Conservation (phyloP, 352 stramenopile genomes). For the Phytophthora podocarpi region DNA sequence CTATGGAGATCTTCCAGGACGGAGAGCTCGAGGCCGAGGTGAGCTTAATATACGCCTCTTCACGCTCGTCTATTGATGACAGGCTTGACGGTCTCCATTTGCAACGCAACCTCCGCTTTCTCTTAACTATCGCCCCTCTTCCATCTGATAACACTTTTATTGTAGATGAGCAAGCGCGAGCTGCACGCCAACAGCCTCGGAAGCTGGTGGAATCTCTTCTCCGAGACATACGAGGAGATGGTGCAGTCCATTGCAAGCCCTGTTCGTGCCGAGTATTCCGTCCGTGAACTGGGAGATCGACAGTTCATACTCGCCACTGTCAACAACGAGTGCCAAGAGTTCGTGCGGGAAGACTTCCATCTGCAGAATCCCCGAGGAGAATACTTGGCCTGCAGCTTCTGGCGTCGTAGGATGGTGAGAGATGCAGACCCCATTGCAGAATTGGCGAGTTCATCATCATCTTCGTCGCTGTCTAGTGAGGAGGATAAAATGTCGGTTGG, state of each 20-base stretch:
- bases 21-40: constrained; percentile 82
- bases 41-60: background rate
- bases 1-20: constrained; percentile 85
- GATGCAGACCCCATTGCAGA: constrained; percentile 31
- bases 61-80: background rate
- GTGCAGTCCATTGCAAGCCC: constrained; percentile 73
- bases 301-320: constrained; percentile 20
- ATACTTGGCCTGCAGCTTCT: constrained; percentile 76
- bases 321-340: constrained; percentile 9
- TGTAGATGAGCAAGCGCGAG: constrained; percentile 64
- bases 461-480: constrained; percentile 10
- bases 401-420: constrained; percentile 37
- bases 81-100: background rate
- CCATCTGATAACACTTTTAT: constrained; percentile 10
- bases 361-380: constrained; percentile 58
- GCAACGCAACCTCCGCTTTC: background rate
- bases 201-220: constrained; percentile 77
- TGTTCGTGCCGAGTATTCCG: constrained; percentile 61
- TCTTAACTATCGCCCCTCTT: constrained; percentile 2
- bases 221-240: constrained; percentile 72
- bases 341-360: constrained; percentile 65
- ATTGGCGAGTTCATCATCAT: background rate
- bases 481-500: constrained; percentile 11
- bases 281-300: constrained; percentile 52
- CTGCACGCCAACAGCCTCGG: constrained; percentile 56